These are phyloP conservation scores for Drechmeria coniospora DNA, from an alignment of 2,329 filamentous ascomycete species.

Conservation along the genomic window DNA sequence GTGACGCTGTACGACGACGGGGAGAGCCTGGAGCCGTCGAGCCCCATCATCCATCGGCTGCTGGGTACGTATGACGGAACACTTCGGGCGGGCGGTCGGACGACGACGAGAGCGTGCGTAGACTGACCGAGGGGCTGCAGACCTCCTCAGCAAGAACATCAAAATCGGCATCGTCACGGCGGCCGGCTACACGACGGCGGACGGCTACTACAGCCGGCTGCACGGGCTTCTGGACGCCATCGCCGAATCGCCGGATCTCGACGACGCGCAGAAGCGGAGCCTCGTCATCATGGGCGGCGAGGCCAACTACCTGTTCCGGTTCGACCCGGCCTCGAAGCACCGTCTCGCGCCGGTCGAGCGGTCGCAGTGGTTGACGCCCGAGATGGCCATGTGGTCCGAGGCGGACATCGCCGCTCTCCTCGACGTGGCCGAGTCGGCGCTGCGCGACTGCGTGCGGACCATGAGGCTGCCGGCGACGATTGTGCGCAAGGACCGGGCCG, in stretches of 20 bases:
- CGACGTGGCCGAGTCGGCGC: conserved; percentile 72
- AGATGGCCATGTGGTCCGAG: conserved; percentile 66
- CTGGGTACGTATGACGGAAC: conserved; percentile 21
- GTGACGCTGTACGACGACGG: conserved; percentile 93
- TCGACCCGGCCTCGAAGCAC: conserved; percentile 46
- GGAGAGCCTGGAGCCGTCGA: conserved; percentile 56
- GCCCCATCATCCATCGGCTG: conserved; percentile 57
- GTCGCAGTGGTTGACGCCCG: conserved; percentile 56
- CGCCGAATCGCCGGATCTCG: conserved; percentile 39
- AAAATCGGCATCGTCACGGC: conserved; percentile 93
- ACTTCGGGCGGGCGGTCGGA: background rate
- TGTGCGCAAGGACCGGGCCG: conserved; percentile 76
- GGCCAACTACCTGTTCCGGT: conserved; percentile 87
- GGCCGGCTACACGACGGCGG: conserved; percentile 80
- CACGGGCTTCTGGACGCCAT: conserved; percentile 77
- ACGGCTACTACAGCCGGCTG: conserved; percentile 73
- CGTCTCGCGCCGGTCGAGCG: conserved; percentile 54
- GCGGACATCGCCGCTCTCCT: conserved; percentile 65
- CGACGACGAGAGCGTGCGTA: background rate
- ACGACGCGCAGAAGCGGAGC: conserved; percentile 53
- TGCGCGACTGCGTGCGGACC: conserved; percentile 66
- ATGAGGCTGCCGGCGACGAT: conserved; percentile 67
- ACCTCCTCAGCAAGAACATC: conserved; percentile 61
- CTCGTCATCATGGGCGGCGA: conserved; percentile 91
- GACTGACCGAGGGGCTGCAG: conserved; percentile 13